These are phyloP conservation scores for Gossypium trilobum DNA, from an alignment of 441 rosid genomes.

Conservation along the genomic window DNA sequence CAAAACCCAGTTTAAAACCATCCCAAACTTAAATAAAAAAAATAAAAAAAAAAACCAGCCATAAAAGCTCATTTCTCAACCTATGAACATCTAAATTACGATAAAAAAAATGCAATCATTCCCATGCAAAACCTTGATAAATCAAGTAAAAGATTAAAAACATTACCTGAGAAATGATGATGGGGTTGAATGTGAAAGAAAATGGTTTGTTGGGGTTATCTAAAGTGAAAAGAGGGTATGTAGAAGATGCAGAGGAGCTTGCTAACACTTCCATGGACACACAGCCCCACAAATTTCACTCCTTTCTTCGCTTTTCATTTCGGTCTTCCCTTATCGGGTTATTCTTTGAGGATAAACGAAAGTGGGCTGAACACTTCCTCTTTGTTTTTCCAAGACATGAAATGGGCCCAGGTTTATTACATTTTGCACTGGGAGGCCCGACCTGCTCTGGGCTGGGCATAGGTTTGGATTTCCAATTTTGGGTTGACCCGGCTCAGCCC, in stretches of 20 bases:
- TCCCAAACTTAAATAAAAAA: background rate
- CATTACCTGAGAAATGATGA: conserved; percentile 23
- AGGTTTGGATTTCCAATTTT: no score
- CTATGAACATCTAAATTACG: background rate
- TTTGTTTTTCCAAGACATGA: background rate
- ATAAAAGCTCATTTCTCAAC: background rate
- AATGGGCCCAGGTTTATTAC: no score
- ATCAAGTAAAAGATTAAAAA: background rate
- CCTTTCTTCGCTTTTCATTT: background rate
- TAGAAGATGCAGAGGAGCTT: conserved; percentile 25
- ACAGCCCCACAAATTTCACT: conserved; percentile 25
- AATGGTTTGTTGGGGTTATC: conserved; percentile 17
- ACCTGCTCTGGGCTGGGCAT: no score
- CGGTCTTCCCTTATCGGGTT: background rate
- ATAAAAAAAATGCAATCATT: background rate
- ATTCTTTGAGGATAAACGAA: background rate
- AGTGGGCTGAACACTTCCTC: background rate
- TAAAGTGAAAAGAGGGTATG: conserved; percentile 23
- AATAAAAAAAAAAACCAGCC: background rate
- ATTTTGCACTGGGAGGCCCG: no score
- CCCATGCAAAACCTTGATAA: background rate
- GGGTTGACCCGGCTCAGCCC: no score
- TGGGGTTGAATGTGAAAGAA: conserved; percentile 15
- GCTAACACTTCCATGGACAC: conserved; percentile 43
- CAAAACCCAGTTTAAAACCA: background rate